Percentiles rank a stretch among this genome's conserved stretches.
These are phyloP conservation scores for Dissophora ornata DNA, from an alignment of 192 early-diverging fungal genomes.

Conservation along the genomic window DNA sequence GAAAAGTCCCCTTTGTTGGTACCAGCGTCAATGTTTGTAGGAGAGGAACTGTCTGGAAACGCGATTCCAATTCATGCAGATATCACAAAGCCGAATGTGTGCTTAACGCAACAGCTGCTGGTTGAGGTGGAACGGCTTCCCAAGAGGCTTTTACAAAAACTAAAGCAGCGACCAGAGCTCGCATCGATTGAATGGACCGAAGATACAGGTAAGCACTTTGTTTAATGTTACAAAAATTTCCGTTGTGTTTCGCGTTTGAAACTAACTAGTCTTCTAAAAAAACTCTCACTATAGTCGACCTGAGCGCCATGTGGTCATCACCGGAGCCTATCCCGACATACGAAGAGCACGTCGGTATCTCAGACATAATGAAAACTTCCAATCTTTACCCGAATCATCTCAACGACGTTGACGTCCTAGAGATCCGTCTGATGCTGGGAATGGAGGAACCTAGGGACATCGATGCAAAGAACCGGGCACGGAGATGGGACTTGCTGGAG, in stretches of 20 bases:
- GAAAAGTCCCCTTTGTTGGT: constrained; percentile 15
- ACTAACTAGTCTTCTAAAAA: too few relatives aligned
- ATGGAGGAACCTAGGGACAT: constrained; percentile 13
- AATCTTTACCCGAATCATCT: constrained; percentile 24
- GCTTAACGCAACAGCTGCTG: constrained; percentile 17
- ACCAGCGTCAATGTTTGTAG: neutral
- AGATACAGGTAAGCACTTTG: constrained; percentile 46
- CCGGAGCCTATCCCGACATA: constrained; percentile 34
- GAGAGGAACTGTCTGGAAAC: constrained; percentile 11
- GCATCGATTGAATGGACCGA: constrained; percentile 29
- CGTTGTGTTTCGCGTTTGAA: too few relatives aligned
- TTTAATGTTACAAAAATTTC: too few relatives aligned
- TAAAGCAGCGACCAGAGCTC: constrained; percentile 35
- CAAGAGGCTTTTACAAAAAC: constrained; percentile 27
- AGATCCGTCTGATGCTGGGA: constrained; percentile 32
- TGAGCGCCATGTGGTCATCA: constrained; percentile 28
- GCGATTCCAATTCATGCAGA: neutral
- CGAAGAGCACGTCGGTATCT: constrained; percentile 39
- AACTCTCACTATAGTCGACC: too few relatives aligned
- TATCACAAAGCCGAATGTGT: neutral
- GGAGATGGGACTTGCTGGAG: constrained; percentile 44
- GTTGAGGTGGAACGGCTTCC: constrained; percentile 44
- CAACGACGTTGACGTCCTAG: constrained; percentile 26
- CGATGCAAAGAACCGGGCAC: constrained; percentile 22
- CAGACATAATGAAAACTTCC: constrained; percentile 19